These are phyloP conservation scores for Neocatenulostroma microsporum DNA, from an alignment of 2,329 filamentous ascomycete species.

Conservation along the genomic window DNA sequence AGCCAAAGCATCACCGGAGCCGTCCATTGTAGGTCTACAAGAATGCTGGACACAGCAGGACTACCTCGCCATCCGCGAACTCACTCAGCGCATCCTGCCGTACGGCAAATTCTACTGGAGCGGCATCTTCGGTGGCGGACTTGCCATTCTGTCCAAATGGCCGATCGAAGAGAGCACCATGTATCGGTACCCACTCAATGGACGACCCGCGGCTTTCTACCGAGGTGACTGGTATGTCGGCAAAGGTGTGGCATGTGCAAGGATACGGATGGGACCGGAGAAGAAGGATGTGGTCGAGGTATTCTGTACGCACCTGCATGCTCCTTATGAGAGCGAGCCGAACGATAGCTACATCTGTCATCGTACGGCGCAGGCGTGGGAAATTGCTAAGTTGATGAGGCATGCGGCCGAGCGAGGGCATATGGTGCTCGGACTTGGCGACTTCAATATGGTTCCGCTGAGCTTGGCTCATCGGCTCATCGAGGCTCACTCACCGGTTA, in stretches of 20 bases:
- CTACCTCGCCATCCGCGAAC: conserved; percentile 67
- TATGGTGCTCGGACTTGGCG: conserved; percentile 76
- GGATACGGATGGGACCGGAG: conserved; percentile 61
- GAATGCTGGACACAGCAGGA: conserved; percentile 89
- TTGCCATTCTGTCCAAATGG: conserved; percentile 86
- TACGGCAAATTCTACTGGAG: conserved; percentile 89
- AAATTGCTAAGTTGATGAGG: conserved; percentile 81
- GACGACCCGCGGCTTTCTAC: conserved; percentile 86
- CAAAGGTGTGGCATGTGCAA: conserved; percentile 81
- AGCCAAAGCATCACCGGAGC: conserved; percentile 57
- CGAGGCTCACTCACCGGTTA: conserved; percentile 65
- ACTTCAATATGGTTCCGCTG: conserved; percentile 93
- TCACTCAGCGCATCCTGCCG: conserved; percentile 67
- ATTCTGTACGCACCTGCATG: conserved; percentile 81
- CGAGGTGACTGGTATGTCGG: conserved; percentile 95
- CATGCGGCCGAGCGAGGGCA: conserved; percentile 72
- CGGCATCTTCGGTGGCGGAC: conserved; percentile 79
- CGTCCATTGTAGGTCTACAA: conserved; percentile 85
- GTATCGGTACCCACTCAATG: conserved; percentile 82
- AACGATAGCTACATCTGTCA: conserved; percentile 85
- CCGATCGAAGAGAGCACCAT: conserved; percentile 85
- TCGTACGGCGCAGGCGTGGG: conserved; percentile 87
- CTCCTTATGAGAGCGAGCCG: conserved; percentile 73
- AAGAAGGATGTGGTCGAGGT: conserved; percentile 68
- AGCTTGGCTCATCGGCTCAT: conserved; percentile 80